Conservation (phyloP, 768 basidiomycete genomes). For the Lentinula sp. region DNA sequence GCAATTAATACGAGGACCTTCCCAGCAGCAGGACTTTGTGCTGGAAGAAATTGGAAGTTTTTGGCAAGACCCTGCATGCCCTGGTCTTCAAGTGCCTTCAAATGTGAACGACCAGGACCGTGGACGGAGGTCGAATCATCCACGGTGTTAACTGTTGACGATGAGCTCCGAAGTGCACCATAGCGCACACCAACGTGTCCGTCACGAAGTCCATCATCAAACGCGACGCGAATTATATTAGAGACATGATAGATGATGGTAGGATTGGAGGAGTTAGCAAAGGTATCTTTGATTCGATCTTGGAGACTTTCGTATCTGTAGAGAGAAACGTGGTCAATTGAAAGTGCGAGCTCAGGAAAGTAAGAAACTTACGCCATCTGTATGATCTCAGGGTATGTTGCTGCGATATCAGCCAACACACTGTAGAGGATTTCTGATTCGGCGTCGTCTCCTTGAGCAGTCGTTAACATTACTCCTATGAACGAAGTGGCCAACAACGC, state of each 20-base stretch:
- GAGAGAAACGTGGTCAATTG: constrained; percentile 4
- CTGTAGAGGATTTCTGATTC: constrained; percentile 80
- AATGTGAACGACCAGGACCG: constrained; percentile 46
- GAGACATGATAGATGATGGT: constrained; percentile 66
- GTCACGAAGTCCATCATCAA: constrained; percentile 16
- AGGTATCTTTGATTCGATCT: constrained; percentile 67
- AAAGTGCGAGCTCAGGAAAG: not conserved
- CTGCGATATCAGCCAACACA: constrained; percentile 66
- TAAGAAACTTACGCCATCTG: constrained; percentile 57
- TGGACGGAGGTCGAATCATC: constrained; percentile 43
- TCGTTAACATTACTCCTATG: constrained; percentile 65
- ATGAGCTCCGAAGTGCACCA: constrained; percentile 43
- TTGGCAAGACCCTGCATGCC: constrained; percentile 72
- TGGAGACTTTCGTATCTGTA: constrained; percentile 69
- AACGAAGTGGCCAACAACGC: constrained; percentile 76
- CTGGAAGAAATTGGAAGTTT: constrained; percentile 64
- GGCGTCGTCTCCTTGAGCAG: constrained; percentile 71
- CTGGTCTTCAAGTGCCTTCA: constrained; percentile 60
- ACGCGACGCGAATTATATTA: constrained; percentile 67
- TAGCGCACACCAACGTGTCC: constrained; percentile 40
- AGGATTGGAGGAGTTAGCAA: constrained; percentile 67
- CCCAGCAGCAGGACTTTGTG: constrained; percentile 16
- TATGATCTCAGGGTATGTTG: constrained; percentile 64
- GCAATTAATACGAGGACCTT: constrained; percentile 4
- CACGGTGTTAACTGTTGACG: constrained; percentile 57